Evolutionary conservation across 768 basidiomycete genomes (phyloP).

Genomic region (Boletus rubescentipes): DNA sequence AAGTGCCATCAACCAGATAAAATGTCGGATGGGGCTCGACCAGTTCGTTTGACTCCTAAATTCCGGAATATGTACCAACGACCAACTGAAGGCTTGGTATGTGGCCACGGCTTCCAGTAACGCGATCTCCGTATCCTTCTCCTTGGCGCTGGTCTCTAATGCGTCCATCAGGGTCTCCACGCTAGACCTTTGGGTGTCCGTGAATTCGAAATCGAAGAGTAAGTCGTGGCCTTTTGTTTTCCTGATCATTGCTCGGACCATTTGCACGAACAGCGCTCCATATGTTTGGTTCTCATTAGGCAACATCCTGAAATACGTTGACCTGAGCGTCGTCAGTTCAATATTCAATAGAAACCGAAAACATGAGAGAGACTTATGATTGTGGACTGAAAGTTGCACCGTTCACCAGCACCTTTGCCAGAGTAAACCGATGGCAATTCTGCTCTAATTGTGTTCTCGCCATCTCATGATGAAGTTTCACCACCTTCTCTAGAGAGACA

Average conservation of each 20-base stretch:
- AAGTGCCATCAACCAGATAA: conserved; percentile 5
- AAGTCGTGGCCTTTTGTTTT: neutral
- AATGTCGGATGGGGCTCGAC: neutral
- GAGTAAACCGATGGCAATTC: neutral
- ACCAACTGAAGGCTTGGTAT: neutral
- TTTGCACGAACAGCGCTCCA: neutral
- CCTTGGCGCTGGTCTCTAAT: neutral
- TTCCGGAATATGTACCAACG: neutral
- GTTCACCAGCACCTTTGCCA: neutral
- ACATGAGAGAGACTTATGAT: neutral
- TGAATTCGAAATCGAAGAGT: neutral
- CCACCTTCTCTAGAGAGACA: neutral
- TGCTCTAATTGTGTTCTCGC: neutral
- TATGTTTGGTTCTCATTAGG: neutral
- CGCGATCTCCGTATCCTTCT: neutral
- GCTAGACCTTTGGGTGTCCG: neutral
- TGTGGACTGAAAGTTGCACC: neutral
- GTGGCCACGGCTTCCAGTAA: neutral
- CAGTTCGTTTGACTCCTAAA: neutral
- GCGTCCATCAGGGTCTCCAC: neutral
- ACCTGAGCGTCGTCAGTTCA: neutral
- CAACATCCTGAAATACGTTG: neutral
- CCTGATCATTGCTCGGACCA: neutral
- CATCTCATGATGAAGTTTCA: neutral
- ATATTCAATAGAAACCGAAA: neutral